A percentile compares a stretch with the other conserved stretches of the same genome.
Conservation (phyloP, 1,139 yeast species). For the Kurtzmaniella quercitrusa region DNA sequence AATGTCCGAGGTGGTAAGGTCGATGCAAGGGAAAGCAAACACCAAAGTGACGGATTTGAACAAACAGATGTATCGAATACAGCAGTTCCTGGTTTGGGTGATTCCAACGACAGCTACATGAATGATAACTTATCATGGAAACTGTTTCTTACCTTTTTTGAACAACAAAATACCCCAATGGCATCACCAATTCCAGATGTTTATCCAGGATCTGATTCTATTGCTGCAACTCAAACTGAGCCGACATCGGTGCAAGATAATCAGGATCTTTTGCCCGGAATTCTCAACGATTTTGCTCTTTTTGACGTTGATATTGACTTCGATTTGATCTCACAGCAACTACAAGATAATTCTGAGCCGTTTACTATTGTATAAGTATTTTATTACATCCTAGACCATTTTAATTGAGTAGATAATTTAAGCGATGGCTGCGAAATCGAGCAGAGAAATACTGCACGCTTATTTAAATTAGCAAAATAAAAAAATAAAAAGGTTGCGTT, state of each 20-base stretch:
- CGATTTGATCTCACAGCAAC: slow-evolving; percentile 4
- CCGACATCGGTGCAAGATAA: not conserved
- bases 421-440: not conserved
- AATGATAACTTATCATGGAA: not conserved
- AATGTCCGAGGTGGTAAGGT: slow-evolving; percentile 17
- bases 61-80: not conserved
- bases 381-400: not conserved
- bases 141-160: not conserved
- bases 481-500: not conserved
- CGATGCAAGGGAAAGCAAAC: not conserved
- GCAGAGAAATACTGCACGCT: not conserved
- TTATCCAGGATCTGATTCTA: not conserved
- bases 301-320: slow-evolving; percentile 7
- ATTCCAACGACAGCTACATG: not conserved
- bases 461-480: not conserved
- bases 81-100: not conserved
- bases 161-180: not conserved
- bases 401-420: not conserved
- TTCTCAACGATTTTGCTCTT: slow-evolving; percentile 6
- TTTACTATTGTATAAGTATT: not conserved
- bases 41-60: not conserved
- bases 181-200: not conserved
- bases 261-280: slow-evolving; percentile 4
- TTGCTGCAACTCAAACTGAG: not conserved
- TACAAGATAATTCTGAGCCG: not conserved